Evolutionary conservation across 2,329 filamentous ascomycete species (phyloP).

Genomic region (Sphaerostilbella broomeana): DNA sequence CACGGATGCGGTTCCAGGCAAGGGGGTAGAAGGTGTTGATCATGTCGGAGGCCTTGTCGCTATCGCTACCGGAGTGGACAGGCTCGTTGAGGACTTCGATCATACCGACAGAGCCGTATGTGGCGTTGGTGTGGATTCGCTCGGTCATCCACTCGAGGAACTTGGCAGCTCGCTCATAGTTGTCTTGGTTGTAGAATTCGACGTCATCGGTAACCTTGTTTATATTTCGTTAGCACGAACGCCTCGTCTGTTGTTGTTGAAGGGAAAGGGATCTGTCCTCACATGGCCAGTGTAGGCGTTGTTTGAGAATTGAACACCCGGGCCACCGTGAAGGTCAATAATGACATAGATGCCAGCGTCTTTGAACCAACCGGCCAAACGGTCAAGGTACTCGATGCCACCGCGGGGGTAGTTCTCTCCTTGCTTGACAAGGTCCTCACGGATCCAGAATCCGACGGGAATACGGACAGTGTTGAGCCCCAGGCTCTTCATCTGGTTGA

Average conservation of each 20-base stretch:
- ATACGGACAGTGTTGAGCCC: constrained; percentile 22
- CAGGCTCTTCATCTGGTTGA: constrained; percentile 19
- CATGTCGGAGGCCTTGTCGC: constrained; percentile 20
- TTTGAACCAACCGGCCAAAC: constrained; percentile 21
- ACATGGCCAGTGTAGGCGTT: constrained; percentile 24
- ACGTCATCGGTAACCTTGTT: too few species aligned
- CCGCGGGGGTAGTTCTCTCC: constrained; percentile 20
- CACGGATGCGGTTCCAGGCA: constrained; percentile 35
- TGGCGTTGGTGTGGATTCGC: constrained; percentile 40
- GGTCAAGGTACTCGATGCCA: constrained; percentile 21
- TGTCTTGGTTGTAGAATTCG: constrained; percentile 50
- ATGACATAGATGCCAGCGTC: constrained; percentile 20
- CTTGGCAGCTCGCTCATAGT: constrained; percentile 48
- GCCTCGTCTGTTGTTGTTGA: too few species aligned
- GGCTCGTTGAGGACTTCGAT: constrained; percentile 55
- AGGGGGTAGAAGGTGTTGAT: constrained; percentile 21
- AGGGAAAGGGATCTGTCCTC: constrained; percentile 1
- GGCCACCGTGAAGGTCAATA: constrained; percentile 21
- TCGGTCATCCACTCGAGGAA: constrained; percentile 52
- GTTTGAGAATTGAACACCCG: constrained; percentile 18
- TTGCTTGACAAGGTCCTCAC: constrained; percentile 18
- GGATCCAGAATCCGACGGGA: constrained; percentile 23
- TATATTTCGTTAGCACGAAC: too few species aligned
- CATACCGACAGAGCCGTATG: constrained; percentile 52
- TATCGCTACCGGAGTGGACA: constrained; percentile 28